phyloP scores from a whole-genome alignment of 805 yeast species.

The Hanseniaspora jakobsenii region DNA sequence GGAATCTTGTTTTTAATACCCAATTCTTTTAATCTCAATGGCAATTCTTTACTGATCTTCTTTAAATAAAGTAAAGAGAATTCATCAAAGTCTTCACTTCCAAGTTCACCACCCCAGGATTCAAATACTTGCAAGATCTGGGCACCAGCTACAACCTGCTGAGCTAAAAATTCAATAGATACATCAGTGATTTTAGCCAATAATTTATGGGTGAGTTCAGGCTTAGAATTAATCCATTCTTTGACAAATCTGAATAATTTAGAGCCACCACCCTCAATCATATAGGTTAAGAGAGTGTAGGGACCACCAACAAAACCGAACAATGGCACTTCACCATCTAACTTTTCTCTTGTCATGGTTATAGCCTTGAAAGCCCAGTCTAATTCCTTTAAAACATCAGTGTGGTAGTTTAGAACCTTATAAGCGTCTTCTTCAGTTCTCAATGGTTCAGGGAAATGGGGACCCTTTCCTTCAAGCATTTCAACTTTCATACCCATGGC shows the following conservation, averaged over 20 bases:
- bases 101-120: slow-evolving; percentile 95
- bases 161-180: slow-evolving; percentile 83
- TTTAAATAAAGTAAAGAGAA: slow-evolving; percentile 80
- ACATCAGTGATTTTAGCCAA: slow-evolving; percentile 73
- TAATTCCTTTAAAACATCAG: slow-evolving; percentile 63
- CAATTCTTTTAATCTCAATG: slow-evolving; percentile 54
- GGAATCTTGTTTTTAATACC: slow-evolving; percentile 68
- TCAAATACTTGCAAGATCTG: slow-evolving; percentile 96
- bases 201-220: slow-evolving; percentile 56
- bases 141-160: slow-evolving; percentile 94
- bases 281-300: slow-evolving; percentile 91
- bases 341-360: slow-evolving; percentile 72
- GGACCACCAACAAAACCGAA: slow-evolving; percentile 97
- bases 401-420: slow-evolving; percentile 42
- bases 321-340: slow-evolving; percentile 83
- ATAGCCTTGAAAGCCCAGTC: slow-evolving; percentile 96
- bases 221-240: slow-evolving; percentile 78
- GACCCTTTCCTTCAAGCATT: slow-evolving; percentile 91
- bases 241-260: slow-evolving; percentile 82
- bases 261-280: slow-evolving; percentile 96
- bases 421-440: slow-evolving; percentile 58
- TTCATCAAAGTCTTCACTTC: slow-evolving; percentile 76
- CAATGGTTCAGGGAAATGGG: slow-evolving; percentile 80
- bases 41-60: slow-evolving; percentile 60
- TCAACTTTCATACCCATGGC: slow-evolving; percentile 94